Percentiles rank a stretch among this genome's conserved stretches.
Evolutionary conservation across 1,284 basidiomycete species (phyloP).

Genomic region (Cutaneotrichosporon cavernicola): DNA sequence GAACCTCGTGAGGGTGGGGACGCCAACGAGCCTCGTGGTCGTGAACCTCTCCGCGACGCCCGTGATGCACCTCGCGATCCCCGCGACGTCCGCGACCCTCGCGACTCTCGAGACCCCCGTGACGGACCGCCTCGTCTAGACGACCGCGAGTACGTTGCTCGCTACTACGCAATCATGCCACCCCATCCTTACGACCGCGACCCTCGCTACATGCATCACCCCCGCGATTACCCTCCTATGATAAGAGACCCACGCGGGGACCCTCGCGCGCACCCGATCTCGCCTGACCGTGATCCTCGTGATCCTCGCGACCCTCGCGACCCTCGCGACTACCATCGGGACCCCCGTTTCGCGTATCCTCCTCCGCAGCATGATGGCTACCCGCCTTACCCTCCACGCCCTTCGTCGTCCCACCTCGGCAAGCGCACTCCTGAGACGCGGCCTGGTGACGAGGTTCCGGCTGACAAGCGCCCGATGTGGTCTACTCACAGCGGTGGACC

Average conservation of each 20-base stretch:
- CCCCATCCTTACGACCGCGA: slow-evolving; percentile 22
- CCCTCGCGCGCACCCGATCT: slow-evolving; percentile 8
- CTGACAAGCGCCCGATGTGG: slow-evolving; percentile 24
- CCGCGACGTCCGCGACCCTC: slow-evolving; percentile 6
- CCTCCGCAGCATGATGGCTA: slow-evolving; percentile 15
- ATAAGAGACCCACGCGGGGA: slow-evolving; percentile 8
- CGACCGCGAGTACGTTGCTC: slow-evolving; percentile 3
- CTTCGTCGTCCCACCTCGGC: slow-evolving; percentile 16
- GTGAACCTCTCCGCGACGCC: background rate
- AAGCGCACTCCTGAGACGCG: slow-evolving; percentile 22
- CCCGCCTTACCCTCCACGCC: slow-evolving; percentile 12
- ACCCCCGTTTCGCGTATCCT: slow-evolving; percentile 3
- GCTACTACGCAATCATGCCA: slow-evolving; percentile 14
- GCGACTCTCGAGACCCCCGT: slow-evolving; percentile 11
- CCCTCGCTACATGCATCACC: slow-evolving; percentile 14
- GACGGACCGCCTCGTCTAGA: slow-evolving; percentile 9
- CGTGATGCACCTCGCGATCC: slow-evolving; percentile 5
- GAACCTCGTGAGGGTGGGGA: background rate
- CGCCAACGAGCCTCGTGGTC: background rate
- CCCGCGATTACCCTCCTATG: slow-evolving; percentile 8
- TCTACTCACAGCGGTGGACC: slow-evolving; percentile 14
- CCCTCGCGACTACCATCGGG: slow-evolving; percentile 10
- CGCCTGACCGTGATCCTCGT: slow-evolving; percentile 9
- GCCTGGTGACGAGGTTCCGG: slow-evolving; percentile 8
- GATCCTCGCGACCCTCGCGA: slow-evolving; percentile 15